Conservation (phyloP, 495 filamentous ascomycete genomes). For the Clavariopsis aquatica region DNA sequence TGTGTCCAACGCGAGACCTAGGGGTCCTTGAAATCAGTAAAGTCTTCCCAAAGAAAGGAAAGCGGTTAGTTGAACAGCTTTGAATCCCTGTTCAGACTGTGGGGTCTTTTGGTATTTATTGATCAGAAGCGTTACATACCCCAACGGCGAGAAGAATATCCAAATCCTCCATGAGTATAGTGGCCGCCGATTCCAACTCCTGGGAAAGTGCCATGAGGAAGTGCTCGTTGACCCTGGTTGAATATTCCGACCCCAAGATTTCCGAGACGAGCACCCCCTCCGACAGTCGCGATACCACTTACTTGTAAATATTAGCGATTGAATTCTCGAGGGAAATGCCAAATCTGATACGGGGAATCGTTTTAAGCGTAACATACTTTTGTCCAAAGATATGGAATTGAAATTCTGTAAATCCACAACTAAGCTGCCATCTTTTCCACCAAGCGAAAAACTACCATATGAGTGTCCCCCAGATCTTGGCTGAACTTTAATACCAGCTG, state of each 20-base stretch:
- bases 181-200: background rate
- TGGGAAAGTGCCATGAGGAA: background rate
- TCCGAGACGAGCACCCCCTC: background rate
- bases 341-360: background rate
- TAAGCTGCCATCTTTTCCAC: background rate
- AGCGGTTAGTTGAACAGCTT: too few relatives aligned
- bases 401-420: background rate
- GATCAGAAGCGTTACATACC: background rate
- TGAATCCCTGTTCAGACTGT: background rate
- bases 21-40: background rate
- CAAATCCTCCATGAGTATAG: background rate
- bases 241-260: background rate
- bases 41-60: background rate
- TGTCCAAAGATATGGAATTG: background rate
- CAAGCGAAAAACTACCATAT: background rate
- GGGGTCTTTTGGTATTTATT: background rate
- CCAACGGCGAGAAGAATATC: background rate
- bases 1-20: background rate
- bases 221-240: background rate
- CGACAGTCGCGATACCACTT: background rate
- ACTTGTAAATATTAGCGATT: background rate
- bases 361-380: background rate
- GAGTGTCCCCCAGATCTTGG: background rate
- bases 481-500: background rate
- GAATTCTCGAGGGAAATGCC: background rate